phyloP scores from a whole-genome alignment of 371 early-diverging fungal species.

The Dichotomocladium elegans region DNA sequence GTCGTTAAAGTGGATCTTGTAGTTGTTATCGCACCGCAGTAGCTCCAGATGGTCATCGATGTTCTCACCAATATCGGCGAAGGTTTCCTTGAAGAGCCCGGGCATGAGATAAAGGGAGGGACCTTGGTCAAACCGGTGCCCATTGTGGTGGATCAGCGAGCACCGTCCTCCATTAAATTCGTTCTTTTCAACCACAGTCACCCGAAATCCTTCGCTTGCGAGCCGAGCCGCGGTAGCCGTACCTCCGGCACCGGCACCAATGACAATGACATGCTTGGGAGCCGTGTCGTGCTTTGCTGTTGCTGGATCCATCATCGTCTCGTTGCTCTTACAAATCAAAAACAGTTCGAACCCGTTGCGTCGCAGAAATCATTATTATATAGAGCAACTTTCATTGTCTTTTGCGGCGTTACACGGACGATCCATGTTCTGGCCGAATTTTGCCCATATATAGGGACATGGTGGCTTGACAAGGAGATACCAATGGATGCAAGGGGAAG shows the following conservation, averaged over 20 bases:
- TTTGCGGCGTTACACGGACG: too few relatives aligned
- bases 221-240: constrained; percentile 57
- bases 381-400: too few relatives aligned
- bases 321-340: too few relatives aligned
- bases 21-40: constrained; percentile 57
- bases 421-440: too few relatives aligned
- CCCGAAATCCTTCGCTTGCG: constrained; percentile 47
- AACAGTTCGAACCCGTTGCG: too few relatives aligned
- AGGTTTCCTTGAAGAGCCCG: constrained; percentile 50
- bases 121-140: constrained; percentile 61
- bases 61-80: constrained; percentile 53
- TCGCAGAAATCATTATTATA: too few relatives aligned
- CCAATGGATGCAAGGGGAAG: too few relatives aligned
- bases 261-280: constrained; percentile 41
- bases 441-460: too few relatives aligned
- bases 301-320: too few relatives aligned
- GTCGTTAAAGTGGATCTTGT: constrained; percentile 56
- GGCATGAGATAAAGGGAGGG: constrained; percentile 66
- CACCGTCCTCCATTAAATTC: constrained; percentile 55
- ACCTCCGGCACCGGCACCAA: constrained; percentile 62
- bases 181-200: constrained; percentile 63
- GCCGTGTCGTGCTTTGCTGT: too few relatives aligned
- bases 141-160: constrained; percentile 49
- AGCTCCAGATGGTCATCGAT: constrained; percentile 50
- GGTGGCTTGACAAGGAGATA: too few relatives aligned